Evolutionary conservation across 139 green algal genomes (phyloP).

Genomic region (Chloropicon primus): DNA sequence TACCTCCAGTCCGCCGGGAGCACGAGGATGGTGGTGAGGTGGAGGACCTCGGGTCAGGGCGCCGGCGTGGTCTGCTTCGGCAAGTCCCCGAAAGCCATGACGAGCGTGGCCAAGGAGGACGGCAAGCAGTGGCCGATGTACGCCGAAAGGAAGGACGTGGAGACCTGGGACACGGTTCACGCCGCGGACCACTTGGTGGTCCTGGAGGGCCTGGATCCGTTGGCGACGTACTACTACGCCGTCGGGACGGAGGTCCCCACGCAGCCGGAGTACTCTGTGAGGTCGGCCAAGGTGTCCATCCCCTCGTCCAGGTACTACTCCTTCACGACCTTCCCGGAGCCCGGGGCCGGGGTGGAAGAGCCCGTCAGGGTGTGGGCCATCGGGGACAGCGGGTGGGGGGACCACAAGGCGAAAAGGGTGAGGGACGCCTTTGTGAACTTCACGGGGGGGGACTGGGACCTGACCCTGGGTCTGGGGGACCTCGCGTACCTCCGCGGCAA

Average conservation of each 20-base stretch:
- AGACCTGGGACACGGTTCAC: not conserved
- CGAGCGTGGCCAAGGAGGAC: not conserved
- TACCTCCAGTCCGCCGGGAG: not conserved
- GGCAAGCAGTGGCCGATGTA: not conserved
- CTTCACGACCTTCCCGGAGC: not conserved
- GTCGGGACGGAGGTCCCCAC: not conserved
- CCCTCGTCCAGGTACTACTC: not conserved
- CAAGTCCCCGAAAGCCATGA: not conserved
- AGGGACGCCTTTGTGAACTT: not conserved
- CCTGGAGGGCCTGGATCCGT: not conserved
- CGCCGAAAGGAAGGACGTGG: not conserved
- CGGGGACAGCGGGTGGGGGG: not conserved
- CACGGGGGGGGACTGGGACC: conserved; percentile 2
- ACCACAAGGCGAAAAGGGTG: not conserved
- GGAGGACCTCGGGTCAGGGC: not conserved
- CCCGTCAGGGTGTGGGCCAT: not conserved
- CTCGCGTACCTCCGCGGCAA: not conserved
- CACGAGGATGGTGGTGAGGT: not conserved
- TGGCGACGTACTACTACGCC: not conserved
- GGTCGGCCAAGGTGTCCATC: not conserved
- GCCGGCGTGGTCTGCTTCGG: not conserved
- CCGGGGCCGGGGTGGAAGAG: not conserved
- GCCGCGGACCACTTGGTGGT: not conserved
- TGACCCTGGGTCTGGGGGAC: conserved; percentile 1
- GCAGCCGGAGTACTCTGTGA: not conserved